Evolutionary conservation across 768 basidiomycete genomes (phyloP).

Genomic region (Suillus americanus): DNA sequence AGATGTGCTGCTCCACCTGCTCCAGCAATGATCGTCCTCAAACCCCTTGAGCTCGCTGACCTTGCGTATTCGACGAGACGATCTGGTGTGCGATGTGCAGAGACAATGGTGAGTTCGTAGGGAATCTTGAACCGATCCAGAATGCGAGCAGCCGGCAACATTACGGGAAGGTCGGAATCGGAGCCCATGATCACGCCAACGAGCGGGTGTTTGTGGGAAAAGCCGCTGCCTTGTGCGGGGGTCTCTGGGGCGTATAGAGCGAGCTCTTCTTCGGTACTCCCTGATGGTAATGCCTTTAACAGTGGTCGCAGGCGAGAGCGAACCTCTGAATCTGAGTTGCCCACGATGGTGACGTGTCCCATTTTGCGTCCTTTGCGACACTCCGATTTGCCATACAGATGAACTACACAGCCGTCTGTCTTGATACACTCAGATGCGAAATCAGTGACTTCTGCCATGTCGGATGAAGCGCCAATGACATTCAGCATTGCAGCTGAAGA

Average conservation of each 20-base stretch:
- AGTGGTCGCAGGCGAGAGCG: constrained; percentile 70
- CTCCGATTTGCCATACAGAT: constrained; percentile 94
- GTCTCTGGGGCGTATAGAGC: constrained; percentile 51
- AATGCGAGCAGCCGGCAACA: constrained; percentile 85
- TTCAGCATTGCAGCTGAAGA: constrained; percentile 93
- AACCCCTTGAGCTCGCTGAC: constrained; percentile 63
- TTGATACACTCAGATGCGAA: constrained; percentile 61
- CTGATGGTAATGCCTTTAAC: constrained; percentile 60
- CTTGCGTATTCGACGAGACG: constrained; percentile 81
- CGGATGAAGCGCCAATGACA: constrained; percentile 79
- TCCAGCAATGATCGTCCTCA: constrained; percentile 84
- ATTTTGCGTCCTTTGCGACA: constrained; percentile 92
- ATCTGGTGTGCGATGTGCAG: constrained; percentile 93
- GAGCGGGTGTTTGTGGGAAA: constrained; percentile 69
- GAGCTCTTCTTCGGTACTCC: constrained; percentile 42
- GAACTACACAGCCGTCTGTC: constrained; percentile 75
- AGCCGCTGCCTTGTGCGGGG: constrained; percentile 44
- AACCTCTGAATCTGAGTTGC: constrained; percentile 74
- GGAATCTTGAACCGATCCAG: constrained; percentile 82
- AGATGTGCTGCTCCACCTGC: constrained; percentile 99
- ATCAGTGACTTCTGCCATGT: constrained; percentile 56
- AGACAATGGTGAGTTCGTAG: constrained; percentile 94
- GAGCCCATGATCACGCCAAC: constrained; percentile 98
- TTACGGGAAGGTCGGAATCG: constrained; percentile 94
- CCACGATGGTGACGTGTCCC: constrained; percentile 94